Base-by-base conservation (phyloP, 1,139 yeast genomes). In the Lizanozyma gosingica region DNA sequence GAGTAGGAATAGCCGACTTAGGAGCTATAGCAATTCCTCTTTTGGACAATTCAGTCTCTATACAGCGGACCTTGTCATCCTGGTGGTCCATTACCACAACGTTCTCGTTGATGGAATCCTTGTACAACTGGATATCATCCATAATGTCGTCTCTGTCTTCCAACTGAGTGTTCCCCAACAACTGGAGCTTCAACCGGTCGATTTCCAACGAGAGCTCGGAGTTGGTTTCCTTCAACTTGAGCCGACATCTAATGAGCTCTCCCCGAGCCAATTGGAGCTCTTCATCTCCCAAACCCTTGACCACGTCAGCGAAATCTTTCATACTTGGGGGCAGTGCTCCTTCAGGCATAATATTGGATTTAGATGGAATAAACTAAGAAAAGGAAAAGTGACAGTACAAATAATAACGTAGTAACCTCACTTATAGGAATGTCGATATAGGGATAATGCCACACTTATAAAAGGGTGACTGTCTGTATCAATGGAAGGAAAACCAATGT, bases 41-140 rank as follows among this genome's bases (percentile, higher is more conserved):
- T 4, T 37, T 39, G 3, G 41, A 40, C 35, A 68, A 47, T 42
- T 67, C 71, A 3, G 45, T 42, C 16, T 53, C 50, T 11, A 66
- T 39, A 3, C 47, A 49, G 11, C 39, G 46, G 3, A 63, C 40
- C 35, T 68, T 46, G 32, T 47, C 50, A 6, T 43, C 39, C 46
- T 69, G 71, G 37, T 55, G 60, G 2, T 44, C 42, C 11, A 67
- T 55, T 33, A 63, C 70, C 9, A 36, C 48, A 9, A 50, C 44
- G 46, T 70, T 70, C 43, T 69, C 75, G 17, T 46, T 47, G 4
- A 67, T 54, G 3, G 70, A 54, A 11, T 58, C 63, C 15, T 42
- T 37, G 45, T 61, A 68, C 17, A 68, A 47, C 15, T 45, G 39
- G 15, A 51, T 41, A 45, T 66, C 72, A 15, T 52, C 57, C 35